These are phyloP conservation scores for Vitis rotundifolia DNA, from an alignment of 164 flowering plant genomes.

Conservation along the genomic window DNA sequence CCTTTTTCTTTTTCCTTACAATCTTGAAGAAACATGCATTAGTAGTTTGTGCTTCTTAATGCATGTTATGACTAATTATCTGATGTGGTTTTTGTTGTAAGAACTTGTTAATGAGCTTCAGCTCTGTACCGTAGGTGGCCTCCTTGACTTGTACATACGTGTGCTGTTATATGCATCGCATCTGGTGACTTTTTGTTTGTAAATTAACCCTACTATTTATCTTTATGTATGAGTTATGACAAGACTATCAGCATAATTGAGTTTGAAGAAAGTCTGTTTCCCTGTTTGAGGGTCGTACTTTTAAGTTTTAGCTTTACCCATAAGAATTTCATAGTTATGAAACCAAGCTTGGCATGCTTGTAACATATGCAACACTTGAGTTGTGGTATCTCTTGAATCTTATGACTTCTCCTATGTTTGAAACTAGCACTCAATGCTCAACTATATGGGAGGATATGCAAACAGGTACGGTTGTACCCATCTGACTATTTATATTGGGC, in stretches of 20 bases:
- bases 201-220: neutral
- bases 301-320: neutral
- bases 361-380: too few species aligned
- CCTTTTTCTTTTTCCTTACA: neutral
- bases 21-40: conserved; percentile 20
- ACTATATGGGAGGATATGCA: too few species aligned
- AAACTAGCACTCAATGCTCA: too few species aligned
- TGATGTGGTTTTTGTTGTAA: neutral
- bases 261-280: neutral
- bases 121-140: conserved; percentile 18
- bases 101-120: conserved; percentile 1
- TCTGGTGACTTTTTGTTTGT: conserved; percentile 3
- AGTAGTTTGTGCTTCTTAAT: conserved; percentile 12
- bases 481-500: too few species aligned
- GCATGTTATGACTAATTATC: conserved; percentile 6
- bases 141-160: conserved; percentile 26
- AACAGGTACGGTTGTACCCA: too few species aligned
- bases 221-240: neutral
- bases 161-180: conserved; percentile 15
- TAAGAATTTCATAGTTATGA: too few species aligned
- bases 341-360: too few species aligned
- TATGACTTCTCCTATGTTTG: too few species aligned
- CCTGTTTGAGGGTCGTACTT: neutral
- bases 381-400: too few species aligned
- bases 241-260: neutral